A percentile compares a stretch with the other conserved stretches of the same genome.
Evolutionary conservation across 164 flowering plant genomes (phyloP).

Genomic region (Dillenia suffruticosa): DNA sequence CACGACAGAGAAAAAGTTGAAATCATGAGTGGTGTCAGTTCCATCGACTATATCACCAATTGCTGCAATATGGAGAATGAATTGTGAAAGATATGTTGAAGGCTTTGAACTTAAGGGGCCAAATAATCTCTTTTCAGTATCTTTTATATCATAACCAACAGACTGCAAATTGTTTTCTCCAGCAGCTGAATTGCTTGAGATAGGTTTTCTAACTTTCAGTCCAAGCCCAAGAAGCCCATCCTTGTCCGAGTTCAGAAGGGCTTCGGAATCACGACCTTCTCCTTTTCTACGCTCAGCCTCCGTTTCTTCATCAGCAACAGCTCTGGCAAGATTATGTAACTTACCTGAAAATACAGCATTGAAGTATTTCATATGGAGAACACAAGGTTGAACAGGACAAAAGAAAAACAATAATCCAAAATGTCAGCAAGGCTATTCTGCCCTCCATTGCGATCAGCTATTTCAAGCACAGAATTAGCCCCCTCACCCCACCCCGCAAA

Average conservation of each 20-base stretch:
- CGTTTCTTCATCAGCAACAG: constrained; percentile 90
- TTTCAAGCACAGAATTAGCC: too few relatives aligned
- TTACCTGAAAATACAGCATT: constrained; percentile 51
- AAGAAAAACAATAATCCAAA: not conserved
- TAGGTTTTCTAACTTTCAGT: constrained; percentile 44
- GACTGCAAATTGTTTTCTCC: constrained; percentile 42
- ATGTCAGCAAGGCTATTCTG: too few relatives aligned
- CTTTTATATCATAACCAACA: constrained; percentile 59
- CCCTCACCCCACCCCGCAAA: too few relatives aligned
- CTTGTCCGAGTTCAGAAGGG: constrained; percentile 35
- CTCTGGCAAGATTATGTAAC: constrained; percentile 97
- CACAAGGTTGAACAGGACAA: not conserved
- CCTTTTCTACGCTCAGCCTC: constrained; percentile 40
- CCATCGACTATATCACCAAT: constrained; percentile 99
- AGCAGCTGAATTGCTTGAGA: constrained; percentile 27
- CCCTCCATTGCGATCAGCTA: too few relatives aligned
- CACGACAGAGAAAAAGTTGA: constrained; percentile 92
- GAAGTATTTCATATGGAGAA: constrained; percentile 3
- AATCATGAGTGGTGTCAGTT: constrained; percentile 97
- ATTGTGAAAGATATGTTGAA: constrained; percentile 87
- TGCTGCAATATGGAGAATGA: constrained; percentile 92
- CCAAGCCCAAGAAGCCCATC: constrained; percentile 92
- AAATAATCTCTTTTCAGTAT: constrained; percentile 67
- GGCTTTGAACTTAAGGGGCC: constrained; percentile 72
- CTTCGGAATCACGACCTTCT: constrained; percentile 46